Base-by-base conservation (phyloP, 1,139 yeast genomes). In the Dujonia santamariae region DNA sequence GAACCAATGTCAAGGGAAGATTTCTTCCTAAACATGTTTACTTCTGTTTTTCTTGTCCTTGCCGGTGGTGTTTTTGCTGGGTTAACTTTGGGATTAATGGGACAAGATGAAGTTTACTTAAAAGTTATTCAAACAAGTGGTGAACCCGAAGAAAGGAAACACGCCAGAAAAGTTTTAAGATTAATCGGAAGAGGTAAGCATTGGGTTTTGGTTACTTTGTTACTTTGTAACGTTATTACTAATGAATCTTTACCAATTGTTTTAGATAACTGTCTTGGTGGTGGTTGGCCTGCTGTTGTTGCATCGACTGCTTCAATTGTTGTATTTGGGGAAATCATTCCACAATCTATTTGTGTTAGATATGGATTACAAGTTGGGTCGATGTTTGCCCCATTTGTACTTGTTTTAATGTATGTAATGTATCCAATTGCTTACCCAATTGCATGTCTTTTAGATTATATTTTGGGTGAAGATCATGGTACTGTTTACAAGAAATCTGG, bases 51-150 rank as follows among this genome's bases (percentile, higher is more conserved):
- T 18, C 71, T 92, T 24, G 97, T 92, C 2, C 56, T 92, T 28
- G 72, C 88, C 3, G 98, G 98, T 34, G 98, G 98, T 44, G 85
- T 88, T 11, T 92, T 92, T 67, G 97, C 98, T 2, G 98, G 97
- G 7, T 67, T 92, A 35, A 92, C 98, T 17, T 70, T 92, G 37
- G 97, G 95, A 2, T 72, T 92, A 21, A 92, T 92, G 98, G 97
- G 97, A 43, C 97, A 90, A 60, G 97, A 92, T 57, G 97, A 90
- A 59, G 94, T 90, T 26, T 86, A 88, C 50, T 62, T 83, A 41
- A 82, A 80, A 53, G 94, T 84, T 19, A 79, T 84, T 44, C 75
- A 80, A 29, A 67, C 75, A 17, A 67, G 76, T 28, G 82, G 83
- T 19, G 78, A 76, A 17, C 57, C 63, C 2, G 47, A 56, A 14